Evolutionary conservation across 331 rosid species (phyloP), one percentile per base, ranked within the genome.

Genomic region (Acacia pycnantha): DNA sequence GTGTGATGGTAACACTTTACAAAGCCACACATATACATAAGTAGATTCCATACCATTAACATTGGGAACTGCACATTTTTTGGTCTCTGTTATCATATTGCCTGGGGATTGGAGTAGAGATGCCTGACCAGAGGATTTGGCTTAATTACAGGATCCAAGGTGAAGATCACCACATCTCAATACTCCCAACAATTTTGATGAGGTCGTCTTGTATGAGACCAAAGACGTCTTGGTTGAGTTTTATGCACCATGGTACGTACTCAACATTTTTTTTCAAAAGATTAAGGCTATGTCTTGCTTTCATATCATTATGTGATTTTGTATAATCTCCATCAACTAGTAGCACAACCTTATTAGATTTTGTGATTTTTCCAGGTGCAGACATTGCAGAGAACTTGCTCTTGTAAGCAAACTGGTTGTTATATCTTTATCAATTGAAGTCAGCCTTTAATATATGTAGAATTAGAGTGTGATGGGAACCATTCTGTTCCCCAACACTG

Each of bases 311-410:
- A 31, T 71, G 66, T 67, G 46, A 24, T 59, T 59, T 24, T 24
- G 70, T 50, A 6, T 27, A 12, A 26, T 61, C 37, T 11, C 18
- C 33, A 12, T 24, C 68, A 11, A 61, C 29, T 26, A 26, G 37
- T 13, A 12, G 4, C 8, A 54, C 48, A 81, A 46, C 47, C 12
- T 43, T 43, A 37, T 5, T 37, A 74, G 48, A 76, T 53, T 81
- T 61, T 73, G 48, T 59, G 69, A 68, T 82, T 80, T 70, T 81
- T 27, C 62, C 89, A 96, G 99, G 99, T 93, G 98, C 81, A 94
- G 97, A 74, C 99, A 93, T 82, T 93, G 99, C 92, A 92, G 91
- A 86, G 87, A 77, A 78, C 99, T 96, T 92, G 99, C 99, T 78
- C 97, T 98, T 43, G 99, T 92, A 92, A 85, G 99, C 84, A 91